Evolutionary conservation across 1,139 yeast species (phyloP).

Genomic region (Hansenula anomala): DNA sequence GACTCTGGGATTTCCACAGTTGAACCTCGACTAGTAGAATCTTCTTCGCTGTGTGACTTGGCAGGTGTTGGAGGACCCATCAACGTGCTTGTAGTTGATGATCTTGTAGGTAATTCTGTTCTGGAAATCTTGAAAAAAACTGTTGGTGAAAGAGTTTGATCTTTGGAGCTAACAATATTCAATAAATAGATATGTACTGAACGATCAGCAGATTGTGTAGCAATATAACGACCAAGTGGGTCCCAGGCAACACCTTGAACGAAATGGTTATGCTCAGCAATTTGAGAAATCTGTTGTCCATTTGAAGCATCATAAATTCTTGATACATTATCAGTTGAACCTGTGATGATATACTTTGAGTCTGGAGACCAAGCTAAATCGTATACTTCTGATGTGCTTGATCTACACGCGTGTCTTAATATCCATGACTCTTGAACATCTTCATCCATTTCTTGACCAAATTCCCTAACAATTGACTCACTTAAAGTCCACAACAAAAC

Average conservation of each 20-base stretch:
- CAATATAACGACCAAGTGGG: conserved; percentile 69
- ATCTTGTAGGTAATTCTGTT: conserved; percentile 38
- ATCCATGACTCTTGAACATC: conserved; percentile 74
- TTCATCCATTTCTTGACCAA: conserved; percentile 49
- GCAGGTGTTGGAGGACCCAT: not conserved
- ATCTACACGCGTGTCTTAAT: conserved; percentile 48
- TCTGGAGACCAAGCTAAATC: conserved; percentile 93
- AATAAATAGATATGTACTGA: conserved; percentile 63
- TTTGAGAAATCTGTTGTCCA: conserved; percentile 57
- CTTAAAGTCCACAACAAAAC: conserved; percentile 72
- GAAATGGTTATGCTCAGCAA: conserved; percentile 77
- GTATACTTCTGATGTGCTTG: conserved; percentile 72
- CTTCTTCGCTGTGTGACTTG: not conserved
- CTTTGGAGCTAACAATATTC: conserved; percentile 21
- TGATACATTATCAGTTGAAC: conserved; percentile 85
- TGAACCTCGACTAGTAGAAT: not conserved
- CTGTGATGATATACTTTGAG: conserved; percentile 69
- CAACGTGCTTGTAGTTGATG: not conserved
- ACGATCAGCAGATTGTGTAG: conserved; percentile 89
- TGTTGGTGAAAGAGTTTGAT: conserved; percentile 28
- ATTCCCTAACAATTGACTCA: conserved; percentile 48
- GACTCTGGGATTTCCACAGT: conserved; percentile 5
- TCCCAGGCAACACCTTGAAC: conserved; percentile 98
- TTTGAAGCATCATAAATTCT: conserved; percentile 57
- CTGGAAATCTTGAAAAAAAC: conserved; percentile 38